Base-by-base conservation (phyloP, 176 grass and related monocot genomes). In the Echinochloa phyllopogon region DNA sequence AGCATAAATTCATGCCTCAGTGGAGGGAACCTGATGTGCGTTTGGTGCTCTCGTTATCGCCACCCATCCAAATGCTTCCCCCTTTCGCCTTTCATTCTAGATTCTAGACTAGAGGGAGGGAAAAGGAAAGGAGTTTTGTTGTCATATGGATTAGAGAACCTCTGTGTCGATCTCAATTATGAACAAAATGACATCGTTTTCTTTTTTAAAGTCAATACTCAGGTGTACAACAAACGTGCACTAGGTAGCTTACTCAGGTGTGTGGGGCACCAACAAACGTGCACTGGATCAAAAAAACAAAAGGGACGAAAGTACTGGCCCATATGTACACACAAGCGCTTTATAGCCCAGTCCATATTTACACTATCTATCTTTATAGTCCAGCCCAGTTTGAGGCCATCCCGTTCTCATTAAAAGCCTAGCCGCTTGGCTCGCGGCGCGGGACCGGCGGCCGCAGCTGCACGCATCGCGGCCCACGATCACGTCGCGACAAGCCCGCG, bases 31-130 rank as follows among this genome's bases (percentile, higher is more conserved):
- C 69, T 38, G 29, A 65, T 51, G 55, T 83, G 58, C 7, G 38
- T 65, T 63, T 51, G 69, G 56, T 74, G 44, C 81, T 6, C n/a
- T 7, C 51, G 11, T 69, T 38, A 85, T 85, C 64, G 7, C 74
- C 66, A 59, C 65, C 83, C 2, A 70, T 63, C 64, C 9, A 69
- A 70, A 58, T 50, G 83, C 68, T 65, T 71, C 51, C 73, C 37
- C 44, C 11, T 6, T 14, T 33, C 42, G 11, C 75, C 75, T 77
- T 38, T 38, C 13, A 4, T 17, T 50, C 14, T 3, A 9, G 23
- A 33, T 33, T 33, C 29, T 33, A 33, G 29, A 33, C 29, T 33
- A 33, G 29, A 33, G 29, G 29, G 29, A 7, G 43, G 23, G 23
- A 36, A 2, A 16, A 27, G 4, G 4, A 41, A 17, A n/a, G 10